phyloP scores from a whole-genome alignment of 495 filamentous ascomycete species.

The Penicillium lividum region DNA sequence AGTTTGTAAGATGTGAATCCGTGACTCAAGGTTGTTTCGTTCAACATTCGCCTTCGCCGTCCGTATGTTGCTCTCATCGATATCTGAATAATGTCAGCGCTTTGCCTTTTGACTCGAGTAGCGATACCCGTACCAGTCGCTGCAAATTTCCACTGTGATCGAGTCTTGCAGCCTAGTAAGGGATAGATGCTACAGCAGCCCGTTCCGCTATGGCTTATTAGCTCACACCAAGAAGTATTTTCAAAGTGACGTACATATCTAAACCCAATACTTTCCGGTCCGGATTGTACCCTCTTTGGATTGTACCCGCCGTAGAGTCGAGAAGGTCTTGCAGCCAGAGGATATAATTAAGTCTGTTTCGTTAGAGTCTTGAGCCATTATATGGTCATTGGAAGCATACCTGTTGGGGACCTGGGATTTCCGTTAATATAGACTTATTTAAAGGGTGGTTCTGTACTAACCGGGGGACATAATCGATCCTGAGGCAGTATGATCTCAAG shows the following conservation, averaged over 20 bases:
- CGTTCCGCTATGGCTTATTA: slow-evolving; percentile 58
- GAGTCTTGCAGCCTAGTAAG: slow-evolving; percentile 70
- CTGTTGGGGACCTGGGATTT: slow-evolving; percentile 65
- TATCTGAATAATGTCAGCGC: slow-evolving; percentile 50
- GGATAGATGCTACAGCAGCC: slow-evolving; percentile 92
- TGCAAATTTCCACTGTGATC: slow-evolving; percentile 69
- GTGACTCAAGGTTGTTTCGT: slow-evolving; percentile 61
- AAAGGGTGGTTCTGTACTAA: slow-evolving; percentile 36
- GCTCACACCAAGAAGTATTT: background rate
- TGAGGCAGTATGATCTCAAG: slow-evolving; percentile 68
- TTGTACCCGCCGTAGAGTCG: slow-evolving; percentile 64
- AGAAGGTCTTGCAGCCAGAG: slow-evolving; percentile 85
- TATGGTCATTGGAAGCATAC: slow-evolving; percentile 16
- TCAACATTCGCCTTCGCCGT: slow-evolving; percentile 64
- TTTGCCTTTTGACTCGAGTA: slow-evolving; percentile 7
- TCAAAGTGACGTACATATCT: slow-evolving; percentile 61
- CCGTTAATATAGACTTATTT: slow-evolving; percentile 1
- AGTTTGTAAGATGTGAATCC: slow-evolving; percentile 65
- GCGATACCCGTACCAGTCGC: slow-evolving; percentile 58
- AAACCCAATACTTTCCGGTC: slow-evolving; percentile 65
- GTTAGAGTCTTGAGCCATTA: slow-evolving; percentile 3
- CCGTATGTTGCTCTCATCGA: slow-evolving; percentile 70
- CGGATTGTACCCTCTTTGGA: slow-evolving; percentile 56
- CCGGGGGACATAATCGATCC: slow-evolving; percentile 88
- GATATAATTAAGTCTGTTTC: slow-evolving; percentile 75